phyloP scores from a whole-genome alignment of 805 yeast genomes.

The Yamadazyma sp. region DNA sequence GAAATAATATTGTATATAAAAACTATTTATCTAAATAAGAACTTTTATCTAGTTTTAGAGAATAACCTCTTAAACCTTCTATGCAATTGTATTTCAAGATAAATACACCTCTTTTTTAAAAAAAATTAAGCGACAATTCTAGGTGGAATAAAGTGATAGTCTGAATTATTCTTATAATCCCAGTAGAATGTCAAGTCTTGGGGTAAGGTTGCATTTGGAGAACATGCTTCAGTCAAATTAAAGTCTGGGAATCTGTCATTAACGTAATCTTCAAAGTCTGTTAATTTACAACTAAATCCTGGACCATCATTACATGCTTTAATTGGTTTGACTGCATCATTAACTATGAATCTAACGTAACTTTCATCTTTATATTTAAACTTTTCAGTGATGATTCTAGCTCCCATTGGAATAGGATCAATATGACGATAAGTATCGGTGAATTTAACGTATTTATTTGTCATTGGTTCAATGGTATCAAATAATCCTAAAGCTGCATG shows the following conservation, averaged over 20 bases:
- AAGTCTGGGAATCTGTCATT: constrained; percentile 23
- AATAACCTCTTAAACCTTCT: no score
- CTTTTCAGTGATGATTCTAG: constrained; percentile 37
- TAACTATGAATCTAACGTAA: constrained; percentile 37
- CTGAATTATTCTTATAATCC: constrained; percentile 27
- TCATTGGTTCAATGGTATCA: constrained; percentile 40
- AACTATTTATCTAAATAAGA: no score
- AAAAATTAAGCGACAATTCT: constrained; percentile 11
- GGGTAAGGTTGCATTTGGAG: constrained; percentile 20
- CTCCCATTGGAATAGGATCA: constrained; percentile 39
- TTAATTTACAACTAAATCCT: constrained; percentile 40
- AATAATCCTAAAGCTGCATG: constrained; percentile 63
- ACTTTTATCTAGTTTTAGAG: no score
- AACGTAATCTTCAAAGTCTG: constrained; percentile 30
- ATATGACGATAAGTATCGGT: constrained; percentile 44
- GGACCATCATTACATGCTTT: constrained; percentile 36
- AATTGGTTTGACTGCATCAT: constrained; percentile 40
- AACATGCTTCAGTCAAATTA: constrained; percentile 27
- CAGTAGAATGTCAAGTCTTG: constrained; percentile 36
- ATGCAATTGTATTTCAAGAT: no score
- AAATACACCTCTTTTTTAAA: no score
- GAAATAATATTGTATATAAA: no score
- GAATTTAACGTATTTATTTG: constrained; percentile 46
- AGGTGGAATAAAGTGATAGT: constrained; percentile 13
- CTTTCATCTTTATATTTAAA: constrained; percentile 20